Conservation (phyloP, 2,329 filamentous ascomycete genomes). For the Cladosporium velox region DNA sequence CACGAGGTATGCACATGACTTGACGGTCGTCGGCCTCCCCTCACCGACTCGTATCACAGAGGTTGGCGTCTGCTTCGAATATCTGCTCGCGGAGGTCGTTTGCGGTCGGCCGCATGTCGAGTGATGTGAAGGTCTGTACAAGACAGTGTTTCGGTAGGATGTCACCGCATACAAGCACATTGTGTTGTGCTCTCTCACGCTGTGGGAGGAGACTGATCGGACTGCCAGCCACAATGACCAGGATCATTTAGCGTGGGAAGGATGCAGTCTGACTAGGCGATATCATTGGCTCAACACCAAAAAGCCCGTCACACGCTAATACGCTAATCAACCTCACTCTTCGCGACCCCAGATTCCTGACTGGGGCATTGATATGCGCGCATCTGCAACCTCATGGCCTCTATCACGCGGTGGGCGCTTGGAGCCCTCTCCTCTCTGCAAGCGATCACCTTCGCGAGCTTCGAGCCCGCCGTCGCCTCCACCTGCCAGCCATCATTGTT, state of each 20-base stretch:
- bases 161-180: constrained; percentile 5
- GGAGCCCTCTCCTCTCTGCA: constrained; percentile 16
- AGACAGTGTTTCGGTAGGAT: constrained; percentile 12
- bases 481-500: constrained; percentile 13
- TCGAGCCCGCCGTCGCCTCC: constrained; percentile 2
- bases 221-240: constrained; percentile 13
- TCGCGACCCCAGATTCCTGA: constrained; percentile 18
- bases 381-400: constrained; percentile 18
- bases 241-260: constrained; percentile 19
- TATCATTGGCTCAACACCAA: background rate
- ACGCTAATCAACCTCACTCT: constrained; percentile 8
- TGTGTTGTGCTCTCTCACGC: constrained; percentile 7
- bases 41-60: constrained; percentile 9
- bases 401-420: constrained; percentile 19
- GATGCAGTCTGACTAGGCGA: background rate
- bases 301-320: constrained; percentile 14
- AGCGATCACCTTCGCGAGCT: constrained; percentile 13
- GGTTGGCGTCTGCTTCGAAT: background rate
- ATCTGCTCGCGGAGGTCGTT: background rate
- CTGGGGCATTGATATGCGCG: constrained; percentile 11
- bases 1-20: constrained; percentile 18
- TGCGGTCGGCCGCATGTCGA: background rate
- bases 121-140: background rate
- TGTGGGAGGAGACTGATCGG: background rate
- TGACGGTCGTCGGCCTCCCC: background rate